A percentile compares a stretch with the other conserved stretches of the same genome.
phyloP scores from a whole-genome alignment of 371 early-diverging fungal species.

The Coemansia sp. region DNA sequence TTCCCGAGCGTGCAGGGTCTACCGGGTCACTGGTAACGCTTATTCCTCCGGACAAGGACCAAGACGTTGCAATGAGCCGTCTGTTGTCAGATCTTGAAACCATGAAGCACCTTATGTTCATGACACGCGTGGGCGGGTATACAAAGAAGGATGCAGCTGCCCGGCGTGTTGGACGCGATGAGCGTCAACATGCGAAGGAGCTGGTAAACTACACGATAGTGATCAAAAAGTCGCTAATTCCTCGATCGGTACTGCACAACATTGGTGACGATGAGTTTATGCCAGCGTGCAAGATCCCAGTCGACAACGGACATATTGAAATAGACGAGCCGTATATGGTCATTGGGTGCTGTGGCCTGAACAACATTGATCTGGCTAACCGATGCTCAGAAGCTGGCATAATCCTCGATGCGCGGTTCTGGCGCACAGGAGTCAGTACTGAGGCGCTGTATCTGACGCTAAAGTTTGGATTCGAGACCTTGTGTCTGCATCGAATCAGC shows the following conservation, averaged over 20 bases:
- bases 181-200: slow-evolving; percentile 20
- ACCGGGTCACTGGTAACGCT: slow-evolving; percentile 19
- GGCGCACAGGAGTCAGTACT: slow-evolving; percentile 41
- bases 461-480: slow-evolving; percentile 38
- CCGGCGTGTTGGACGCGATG: slow-evolving; percentile 28
- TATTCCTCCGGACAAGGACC: slow-evolving; percentile 42
- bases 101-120: slow-evolving; percentile 43
- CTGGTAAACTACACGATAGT: slow-evolving; percentile 34
- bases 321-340: slow-evolving; percentile 43
- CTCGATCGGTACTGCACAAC: slow-evolving; percentile 5
- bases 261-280: slow-evolving; percentile 28
- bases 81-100: slow-evolving; percentile 37
- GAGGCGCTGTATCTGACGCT: slow-evolving; percentile 40
- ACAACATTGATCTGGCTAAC: slow-evolving; percentile 26
- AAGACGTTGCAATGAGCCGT: slow-evolving; percentile 28
- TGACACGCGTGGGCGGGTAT: slow-evolving; percentile 37
- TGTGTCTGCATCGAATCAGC: slow-evolving; percentile 42
- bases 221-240: slow-evolving; percentile 29
- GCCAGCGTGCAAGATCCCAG: slow-evolving; percentile 15
- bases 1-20: slow-evolving; percentile 20
- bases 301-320: slow-evolving; percentile 29
- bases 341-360: slow-evolving; percentile 45
- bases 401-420: slow-evolving; percentile 47
- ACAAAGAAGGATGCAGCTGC: slow-evolving; percentile 14
- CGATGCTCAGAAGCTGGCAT: slow-evolving; percentile 44